Base-by-base conservation (phyloP, 305 asterid species). In the Fraxinus albicans region DNA sequence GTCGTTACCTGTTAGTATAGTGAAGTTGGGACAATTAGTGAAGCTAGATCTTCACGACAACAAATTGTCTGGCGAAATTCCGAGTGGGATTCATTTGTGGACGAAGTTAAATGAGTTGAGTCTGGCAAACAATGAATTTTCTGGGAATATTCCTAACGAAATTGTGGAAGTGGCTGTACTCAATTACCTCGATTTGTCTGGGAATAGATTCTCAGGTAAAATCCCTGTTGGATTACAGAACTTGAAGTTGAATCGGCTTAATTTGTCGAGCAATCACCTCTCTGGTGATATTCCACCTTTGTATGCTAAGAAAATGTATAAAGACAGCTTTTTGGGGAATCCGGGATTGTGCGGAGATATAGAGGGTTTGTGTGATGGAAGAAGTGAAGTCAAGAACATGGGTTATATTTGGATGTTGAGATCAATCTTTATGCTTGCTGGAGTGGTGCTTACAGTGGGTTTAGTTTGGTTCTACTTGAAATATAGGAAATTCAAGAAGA, bases 111-210 rank as follows among this genome's bases (percentile, higher is more conserved):
- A 95, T 34, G 98, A 94, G 89, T 84, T 96, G 78, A 92, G 93
- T 88, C 86, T 96, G 31, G 99, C 98, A 4, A 89, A 88, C 33
- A 96, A 96, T 85, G 88, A 60, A 31, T 85, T 96, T 33, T 91
- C 97, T 0, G 98, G 99, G 81, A 82, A 80, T 73, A 91, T 96
- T 79, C 99, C 99, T 0, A 87, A 75, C 38, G 98, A 95, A 79
- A 95, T 96, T 23, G 99, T 97, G 47, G 93, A 88, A 67, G 84
- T 95, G 70, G 58, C 93, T 44, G 97, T 88, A 19, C 74, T 96
- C 53, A 96, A 96, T 89, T 96, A 93, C 88, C 98, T 96, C 31
- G 99, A 96, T 88, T 81, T 96, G 33, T 96, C 99, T 29, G 90
- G 95, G 47, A 96, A 96, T 77, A 88, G 55, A 35, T 87, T 96